Percentiles rank a stretch among this genome's conserved stretches.
Conservation (phyloP, 495 filamentous ascomycete genomes). For the Aspergillus conjunctus region DNA sequence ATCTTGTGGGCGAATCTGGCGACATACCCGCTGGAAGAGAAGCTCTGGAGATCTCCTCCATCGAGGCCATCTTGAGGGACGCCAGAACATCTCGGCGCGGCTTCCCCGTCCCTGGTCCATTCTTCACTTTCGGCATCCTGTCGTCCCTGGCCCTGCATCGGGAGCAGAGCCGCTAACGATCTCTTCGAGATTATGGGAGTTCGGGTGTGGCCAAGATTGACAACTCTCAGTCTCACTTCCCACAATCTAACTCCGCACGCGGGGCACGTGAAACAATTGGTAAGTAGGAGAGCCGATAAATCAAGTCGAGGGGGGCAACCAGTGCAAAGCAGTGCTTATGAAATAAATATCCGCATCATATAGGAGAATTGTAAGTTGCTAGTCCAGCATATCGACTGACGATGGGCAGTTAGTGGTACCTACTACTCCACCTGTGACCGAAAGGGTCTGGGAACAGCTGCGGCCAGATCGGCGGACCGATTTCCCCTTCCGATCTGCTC, state of each 20-base stretch:
- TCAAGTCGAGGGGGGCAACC: background rate
- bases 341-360: slow-evolving; percentile 7
- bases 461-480: slow-evolving; percentile 22
- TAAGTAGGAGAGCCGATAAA: background rate
- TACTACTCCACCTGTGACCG: background rate
- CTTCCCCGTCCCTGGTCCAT: slow-evolving; percentile 51
- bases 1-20: background rate
- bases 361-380: background rate
- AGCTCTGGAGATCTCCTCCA: slow-evolving; percentile 74
- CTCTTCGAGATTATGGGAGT: slow-evolving; percentile 11
- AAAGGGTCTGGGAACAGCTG: slow-evolving; percentile 19
- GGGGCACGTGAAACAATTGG: slow-evolving; percentile 17
- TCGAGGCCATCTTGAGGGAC: slow-evolving; percentile 70
- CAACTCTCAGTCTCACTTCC: slow-evolving; percentile 11
- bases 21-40: slow-evolving; percentile 75
- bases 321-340: background rate
- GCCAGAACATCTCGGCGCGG: slow-evolving; percentile 65
- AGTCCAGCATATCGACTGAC: slow-evolving; percentile 2
- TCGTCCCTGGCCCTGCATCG: slow-evolving; percentile 36
- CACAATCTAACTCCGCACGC: slow-evolving; percentile 6
- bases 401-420: background rate
- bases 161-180: slow-evolving; percentile 14
- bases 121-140: slow-evolving; percentile 67
- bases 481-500: slow-evolving; percentile 19
- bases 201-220: slow-evolving; percentile 13